Evolutionary conservation across 2,329 filamentous ascomycete species (phyloP).

Genomic region (Trichoderma lentiforme): DNA sequence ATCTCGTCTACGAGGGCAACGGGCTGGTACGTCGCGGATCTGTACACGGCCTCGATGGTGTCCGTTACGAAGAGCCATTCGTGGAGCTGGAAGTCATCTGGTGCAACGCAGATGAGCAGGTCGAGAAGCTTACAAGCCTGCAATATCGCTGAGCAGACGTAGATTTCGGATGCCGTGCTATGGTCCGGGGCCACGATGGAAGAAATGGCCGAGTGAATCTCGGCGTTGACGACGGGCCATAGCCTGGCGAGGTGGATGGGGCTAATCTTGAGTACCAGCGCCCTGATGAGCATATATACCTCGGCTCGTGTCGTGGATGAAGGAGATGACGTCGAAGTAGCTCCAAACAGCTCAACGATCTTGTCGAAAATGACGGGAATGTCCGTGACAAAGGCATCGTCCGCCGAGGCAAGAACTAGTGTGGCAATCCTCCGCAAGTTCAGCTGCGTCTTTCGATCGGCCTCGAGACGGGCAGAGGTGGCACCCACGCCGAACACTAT

Average conservation of each 20-base stretch:
- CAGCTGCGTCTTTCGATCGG: slow-evolving; percentile 87
- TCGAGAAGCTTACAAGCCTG: slow-evolving; percentile 95
- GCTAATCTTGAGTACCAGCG: slow-evolving; percentile 74
- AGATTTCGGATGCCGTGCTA: slow-evolving; percentile 64
- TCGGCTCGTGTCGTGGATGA: slow-evolving; percentile 87
- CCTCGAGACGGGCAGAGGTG: slow-evolving; percentile 87
- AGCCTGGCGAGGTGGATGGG: slow-evolving; percentile 76
- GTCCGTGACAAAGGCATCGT: slow-evolving; percentile 78
- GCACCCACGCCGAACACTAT: slow-evolving; percentile 99
- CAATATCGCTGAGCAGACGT: slow-evolving; percentile 71
- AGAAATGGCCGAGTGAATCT: slow-evolving; percentile 75
- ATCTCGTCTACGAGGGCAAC: slow-evolving; percentile 81
- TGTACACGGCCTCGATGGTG: slow-evolving; percentile 93
- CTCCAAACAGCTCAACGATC: slow-evolving; percentile 78
- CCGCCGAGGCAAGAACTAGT: slow-evolving; percentile 70
- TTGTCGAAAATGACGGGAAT: slow-evolving; percentile 74
- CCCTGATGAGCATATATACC: slow-evolving; percentile 82
- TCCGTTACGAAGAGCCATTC: slow-evolving; percentile 98
- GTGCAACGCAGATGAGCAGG: slow-evolving; percentile 76
- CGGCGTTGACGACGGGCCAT: slow-evolving; percentile 87
- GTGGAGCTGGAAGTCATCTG: slow-evolving; percentile 96
- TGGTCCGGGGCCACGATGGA: slow-evolving; percentile 68
- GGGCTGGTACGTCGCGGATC: slow-evolving; percentile 64
- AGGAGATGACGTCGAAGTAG: slow-evolving; percentile 83
- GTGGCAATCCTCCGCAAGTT: slow-evolving; percentile 80